phyloP scores from a whole-genome alignment of 176 grass and related monocot species.

The Musa troglodytarum region DNA sequence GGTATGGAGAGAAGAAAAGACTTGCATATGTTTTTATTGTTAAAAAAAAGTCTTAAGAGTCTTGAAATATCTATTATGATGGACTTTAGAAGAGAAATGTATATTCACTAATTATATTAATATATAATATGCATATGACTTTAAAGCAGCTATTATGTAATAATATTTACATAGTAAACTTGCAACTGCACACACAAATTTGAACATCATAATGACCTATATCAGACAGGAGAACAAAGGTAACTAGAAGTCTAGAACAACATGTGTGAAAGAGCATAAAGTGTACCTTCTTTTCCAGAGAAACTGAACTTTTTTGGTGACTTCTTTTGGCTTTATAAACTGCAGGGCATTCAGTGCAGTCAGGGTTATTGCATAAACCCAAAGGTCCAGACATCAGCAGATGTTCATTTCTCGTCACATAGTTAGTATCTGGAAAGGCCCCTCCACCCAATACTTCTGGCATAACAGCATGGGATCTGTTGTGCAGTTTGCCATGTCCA shows the following conservation, averaged over 20 bases:
- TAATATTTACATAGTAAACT: neutral
- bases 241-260: slow-evolving; percentile 11
- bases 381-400: slow-evolving; percentile 87
- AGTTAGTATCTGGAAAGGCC: slow-evolving; percentile 32
- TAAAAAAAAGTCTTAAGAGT: too few relatives aligned
- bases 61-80: too few relatives aligned
- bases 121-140: too few relatives aligned
- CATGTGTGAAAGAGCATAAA: neutral
- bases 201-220: neutral
- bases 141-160: neutral
- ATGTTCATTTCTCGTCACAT: slow-evolving; percentile 57
- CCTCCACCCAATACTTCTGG: slow-evolving; percentile 38
- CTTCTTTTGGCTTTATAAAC: slow-evolving; percentile 64
- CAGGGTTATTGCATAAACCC: slow-evolving; percentile 76
- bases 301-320: slow-evolving; percentile 34
- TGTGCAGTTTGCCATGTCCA: slow-evolving; percentile 32
- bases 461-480: slow-evolving; percentile 42
- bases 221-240: slow-evolving; percentile 8
- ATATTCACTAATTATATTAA: too few relatives aligned
- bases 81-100: too few relatives aligned
- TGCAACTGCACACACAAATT: neutral
- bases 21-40: too few relatives aligned
- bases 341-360: slow-evolving; percentile 76
- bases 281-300: slow-evolving; percentile 60
- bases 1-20: too few relatives aligned